Percentiles rank a stretch among this genome's conserved stretches.
These are phyloP conservation scores for Malassezia caprae DNA, from an alignment of 1,284 basidiomycete genomes.

Conservation along the genomic window DNA sequence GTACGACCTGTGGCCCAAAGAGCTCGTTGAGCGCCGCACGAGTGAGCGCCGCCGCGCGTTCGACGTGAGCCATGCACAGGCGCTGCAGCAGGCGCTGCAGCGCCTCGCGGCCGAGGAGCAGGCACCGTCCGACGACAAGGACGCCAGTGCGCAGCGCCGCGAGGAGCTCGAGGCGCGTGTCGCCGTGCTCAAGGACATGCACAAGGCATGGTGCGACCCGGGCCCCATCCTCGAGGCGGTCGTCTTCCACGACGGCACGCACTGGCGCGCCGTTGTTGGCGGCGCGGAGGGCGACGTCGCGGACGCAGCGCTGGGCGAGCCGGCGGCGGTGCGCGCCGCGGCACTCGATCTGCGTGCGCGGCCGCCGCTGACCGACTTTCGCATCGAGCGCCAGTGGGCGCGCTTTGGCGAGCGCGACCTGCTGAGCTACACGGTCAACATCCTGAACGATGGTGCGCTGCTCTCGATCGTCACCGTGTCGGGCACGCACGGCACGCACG, in stretches of 20 bases:
- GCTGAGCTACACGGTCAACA: constrained; percentile 48
- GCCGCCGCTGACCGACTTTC: constrained; percentile 44
- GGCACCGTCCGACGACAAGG: constrained; percentile 8
- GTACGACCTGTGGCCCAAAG: constrained; percentile 47
- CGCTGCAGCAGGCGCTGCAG: constrained; percentile 32
- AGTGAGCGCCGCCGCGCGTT: constrained; percentile 41
- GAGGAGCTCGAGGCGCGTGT: constrained; percentile 42
- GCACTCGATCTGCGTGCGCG: constrained; percentile 35
- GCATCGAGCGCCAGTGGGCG: constrained; percentile 40
- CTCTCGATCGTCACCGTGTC: constrained; percentile 42
- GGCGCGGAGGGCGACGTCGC: constrained; percentile 45
- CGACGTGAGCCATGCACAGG: constrained; percentile 37
- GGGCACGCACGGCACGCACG: constrained; percentile 49
- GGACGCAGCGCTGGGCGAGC: constrained; percentile 33
- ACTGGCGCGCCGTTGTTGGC: constrained; percentile 47
- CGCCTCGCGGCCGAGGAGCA: constrained; percentile 31
- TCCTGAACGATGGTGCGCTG: constrained; percentile 30
- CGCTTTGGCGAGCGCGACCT: constrained; percentile 45
- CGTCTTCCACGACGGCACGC: constrained; percentile 45
- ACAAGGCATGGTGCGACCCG: constrained; percentile 34
- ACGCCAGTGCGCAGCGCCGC: constrained; percentile 23
- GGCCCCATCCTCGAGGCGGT: constrained; percentile 47
- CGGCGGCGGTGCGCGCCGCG: constrained; percentile 19
- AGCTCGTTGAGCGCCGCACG: constrained; percentile 40
- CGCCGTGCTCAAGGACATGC: constrained; percentile 41